These are phyloP conservation scores for Nakazawaea siamensis DNA, from an alignment of 805 yeast species.

Conservation along the genomic window DNA sequence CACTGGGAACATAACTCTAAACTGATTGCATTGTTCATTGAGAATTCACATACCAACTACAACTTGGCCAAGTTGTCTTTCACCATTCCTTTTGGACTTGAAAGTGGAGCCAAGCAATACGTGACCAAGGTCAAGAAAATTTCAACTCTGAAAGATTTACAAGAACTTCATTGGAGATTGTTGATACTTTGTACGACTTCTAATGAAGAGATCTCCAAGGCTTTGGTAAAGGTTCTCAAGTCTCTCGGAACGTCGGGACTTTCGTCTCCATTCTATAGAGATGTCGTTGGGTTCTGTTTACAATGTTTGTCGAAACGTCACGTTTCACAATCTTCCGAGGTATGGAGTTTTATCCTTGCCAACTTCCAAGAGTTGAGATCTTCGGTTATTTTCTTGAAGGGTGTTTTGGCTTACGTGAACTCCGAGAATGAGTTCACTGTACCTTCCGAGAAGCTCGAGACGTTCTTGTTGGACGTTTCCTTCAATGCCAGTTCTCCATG, in stretches of 20 bases:
- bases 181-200: constrained; percentile 30
- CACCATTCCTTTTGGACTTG: constrained; percentile 24
- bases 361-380: constrained; percentile 20
- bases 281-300: constrained; percentile 33
- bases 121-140: constrained; percentile 13
- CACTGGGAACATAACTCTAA: constrained; percentile 29
- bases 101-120: constrained; percentile 19
- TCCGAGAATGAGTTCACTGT: constrained; percentile 7
- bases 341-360: constrained; percentile 15
- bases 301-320: constrained; percentile 22
- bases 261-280: constrained; percentile 25
- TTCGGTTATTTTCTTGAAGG: constrained; percentile 30
- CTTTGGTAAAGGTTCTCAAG: constrained; percentile 16
- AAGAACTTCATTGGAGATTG: constrained; percentile 45
- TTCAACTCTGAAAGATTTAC: constrained; percentile 10
- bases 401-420: constrained; percentile 22
- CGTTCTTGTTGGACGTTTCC: constrained; percentile 18
- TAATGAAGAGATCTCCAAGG: constrained; percentile 17
- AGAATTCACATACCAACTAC: constrained; percentile 23
- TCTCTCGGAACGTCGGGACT: constrained; percentile 4
- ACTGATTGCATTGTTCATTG: constrained; percentile 34
- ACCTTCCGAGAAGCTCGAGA: constrained; percentile 11
- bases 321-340: constrained; percentile 12
- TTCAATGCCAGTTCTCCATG: constrained; percentile 40
- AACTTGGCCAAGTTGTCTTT: constrained; percentile 11